Evolutionary conservation across 2,329 filamentous ascomycete genomes (phyloP), one percentile per base, ranked within the genome.

Genomic region (Xenoacremonium recifei): DNA sequence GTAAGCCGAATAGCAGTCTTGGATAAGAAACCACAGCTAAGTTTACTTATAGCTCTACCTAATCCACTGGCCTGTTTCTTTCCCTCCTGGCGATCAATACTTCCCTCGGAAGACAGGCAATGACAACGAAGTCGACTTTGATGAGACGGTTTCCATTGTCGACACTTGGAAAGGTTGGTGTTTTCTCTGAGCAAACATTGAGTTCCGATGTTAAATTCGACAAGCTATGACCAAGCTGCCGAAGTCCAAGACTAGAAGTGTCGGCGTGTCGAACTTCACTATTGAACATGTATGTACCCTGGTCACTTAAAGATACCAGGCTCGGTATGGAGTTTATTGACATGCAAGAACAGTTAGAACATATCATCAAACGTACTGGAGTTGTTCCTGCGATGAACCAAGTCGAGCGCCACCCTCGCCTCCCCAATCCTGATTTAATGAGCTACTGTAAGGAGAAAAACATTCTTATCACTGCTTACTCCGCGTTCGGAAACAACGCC

Each of bases 241-340:
- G 46, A 78, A 73, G 52, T 71, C 68, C 51, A 85, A 85, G 63
- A 78, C 77, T 50, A 76, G 75, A 62, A 80, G 83, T 67, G 80
- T 87, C 53, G 84, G 84, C 60, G 82, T 89, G 49, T 87, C 83
- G 64, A 89, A 89, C 74, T 88, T 87, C 58, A 77, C 72, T 58
- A 78, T 85, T 61, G 75, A 77, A 63, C 64, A 69, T 51, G n/a
- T n/a, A n/a, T n/a, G n/a, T n/a, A 5, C 16, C 30, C n/a, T n/a
- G n/a, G n/a, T n/a, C 63, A 62, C 50, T n/a, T 21, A 19, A 18
- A n/a, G 2, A 2, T 16, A 32, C 20, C 29, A 12, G n/a, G 12
- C 13, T 5, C 3, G 13, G 4, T 6, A 20, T 10, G 32, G n/a
- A 13, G 51, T 15, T 33, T 21, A 35, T 42, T 23, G 50, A 44